Evolutionary conservation across 2,329 filamentous ascomycete genomes (phyloP), one percentile per base, ranked within the genome.

Genomic region (Fusarium setosum): DNA sequence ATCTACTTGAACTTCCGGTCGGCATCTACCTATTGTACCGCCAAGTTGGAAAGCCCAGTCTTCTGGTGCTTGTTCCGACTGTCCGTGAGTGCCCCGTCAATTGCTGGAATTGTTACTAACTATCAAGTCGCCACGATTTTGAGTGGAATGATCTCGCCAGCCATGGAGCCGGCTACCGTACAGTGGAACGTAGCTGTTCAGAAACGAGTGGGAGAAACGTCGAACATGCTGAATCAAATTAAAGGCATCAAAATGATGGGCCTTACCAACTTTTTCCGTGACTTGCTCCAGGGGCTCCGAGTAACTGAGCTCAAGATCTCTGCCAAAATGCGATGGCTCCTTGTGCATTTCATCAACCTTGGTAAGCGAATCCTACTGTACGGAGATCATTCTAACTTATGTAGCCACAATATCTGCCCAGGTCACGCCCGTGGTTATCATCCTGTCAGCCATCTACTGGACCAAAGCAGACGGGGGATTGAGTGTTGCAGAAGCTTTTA

Each of bases 161-260:
- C 56, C 5, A 73, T 75, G 63, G 77, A 72, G n/a, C 76, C 66
- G 34, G 77, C 73, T n/a, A 75, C 63, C 2, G 67, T 76, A 3
- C 65, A 73, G 15, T 83, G 81, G 81, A 75, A 78, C 3, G 63
- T 69, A 26, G 78, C 77, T 5, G 75, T 80, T n/a, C 76, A 83
- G 59, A 71, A 72, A 40, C 76, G 81, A 9, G 75, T 83, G 26
- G 74, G 76, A 2, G 70, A 76, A 24, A 81, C 79, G 0, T 75
- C 79, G 7, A 73, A 70, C n/a, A 79, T 80, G 70, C 72, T 83
- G 2, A 70, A 68, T 4, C 73, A 76, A 11, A 82, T 83, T 63
- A 82, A 82, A 55, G 75, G 77, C 3, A 71, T 83, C 54, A 83
- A 82, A 45, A 81, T 83, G 76, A 78, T 77, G 65, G 81, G 81